These are phyloP conservation scores for Gloeostereum incarnatum DNA, from an alignment of 768 basidiomycete species.

Conservation along the genomic window DNA sequence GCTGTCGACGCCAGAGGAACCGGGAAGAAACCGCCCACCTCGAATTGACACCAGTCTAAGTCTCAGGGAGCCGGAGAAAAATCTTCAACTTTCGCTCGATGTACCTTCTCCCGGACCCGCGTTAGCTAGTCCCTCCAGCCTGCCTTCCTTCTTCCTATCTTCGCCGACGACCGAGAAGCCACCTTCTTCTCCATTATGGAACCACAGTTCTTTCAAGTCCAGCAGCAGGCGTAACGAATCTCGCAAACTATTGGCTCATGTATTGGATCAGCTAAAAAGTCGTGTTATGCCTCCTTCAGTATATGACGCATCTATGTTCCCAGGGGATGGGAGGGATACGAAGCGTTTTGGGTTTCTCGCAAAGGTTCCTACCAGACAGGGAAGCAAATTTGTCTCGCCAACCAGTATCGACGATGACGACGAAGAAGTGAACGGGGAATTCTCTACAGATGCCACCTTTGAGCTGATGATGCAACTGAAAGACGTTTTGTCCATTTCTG, in stretches of 20 bases:
- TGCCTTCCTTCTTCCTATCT: too few species aligned
- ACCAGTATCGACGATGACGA: conserved; percentile 48
- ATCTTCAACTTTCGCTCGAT: too few species aligned
- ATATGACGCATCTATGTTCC: conserved; percentile 28
- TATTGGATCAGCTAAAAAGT: conserved; percentile 52
- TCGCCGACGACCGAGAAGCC: conserved; percentile 10
- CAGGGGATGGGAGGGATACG: conserved; percentile 15
- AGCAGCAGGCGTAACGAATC: conserved; percentile 48
- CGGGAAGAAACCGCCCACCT: too few species aligned
- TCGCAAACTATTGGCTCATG: conserved; percentile 57
- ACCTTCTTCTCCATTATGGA: conserved; percentile 15
- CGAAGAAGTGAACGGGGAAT: conserved; percentile 33
- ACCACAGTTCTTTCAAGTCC: conserved; percentile 14
- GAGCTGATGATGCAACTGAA: conserved; percentile 55
- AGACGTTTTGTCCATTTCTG: conserved; percentile 48
- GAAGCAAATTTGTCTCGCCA: too few species aligned
- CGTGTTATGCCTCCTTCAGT: conserved; percentile 46
- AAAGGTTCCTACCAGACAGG: too few species aligned
- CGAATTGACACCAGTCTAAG: too few species aligned
- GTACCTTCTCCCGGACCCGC: too few species aligned
- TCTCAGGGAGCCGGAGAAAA: too few species aligned
- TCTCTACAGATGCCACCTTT: conserved; percentile 59
- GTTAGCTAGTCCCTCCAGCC: too few species aligned
- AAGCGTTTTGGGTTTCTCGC: conserved; percentile 29
- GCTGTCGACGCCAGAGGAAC: too few species aligned